Evolutionary conservation across 768 basidiomycete genomes (phyloP), one percentile per base, ranked within the genome.

Genomic region (Lepiota venenata): DNA sequence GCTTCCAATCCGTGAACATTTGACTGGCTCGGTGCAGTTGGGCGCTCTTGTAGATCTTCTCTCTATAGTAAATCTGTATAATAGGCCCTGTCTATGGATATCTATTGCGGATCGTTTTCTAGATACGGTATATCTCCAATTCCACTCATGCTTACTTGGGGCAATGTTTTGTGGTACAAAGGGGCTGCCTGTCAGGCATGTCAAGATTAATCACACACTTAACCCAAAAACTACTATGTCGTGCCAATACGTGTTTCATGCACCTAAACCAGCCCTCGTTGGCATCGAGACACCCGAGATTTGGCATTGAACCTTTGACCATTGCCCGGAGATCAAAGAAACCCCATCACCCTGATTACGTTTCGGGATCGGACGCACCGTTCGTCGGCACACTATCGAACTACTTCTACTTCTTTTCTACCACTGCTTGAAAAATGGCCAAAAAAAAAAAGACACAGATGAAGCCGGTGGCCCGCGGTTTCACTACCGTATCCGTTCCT

Each of bases 401-500:
- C 20, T 35, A 20, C 32, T 9, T 25, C 27, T 35, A 55, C 37
- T 20, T 36, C 29, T 11, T 14, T 8, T 41, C 29, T 45, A 10
- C 12, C 27, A 49, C 53, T 52, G 44, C 43, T 32, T 32, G 32
- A 32, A 32, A 56, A 52, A 90, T 90, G 88, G 75, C 84, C 56
- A 93, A 91, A 76, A 91, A 90, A 75, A 93, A 86, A 78, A 93
- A 90, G 72, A 82, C 84, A 5, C 85, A 90, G 66, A 66, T 88
- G 61, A 91, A 88, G 69, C 82, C 87, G 18, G 74, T 88, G 39
- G 79, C 69, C 39, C 83, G 92, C 52, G 89, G 88, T 14, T 91
- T 93, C 63, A 84, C 87, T 41, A 91, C 91, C 4, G 88, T 85
- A 16, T 93, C 91, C 10, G 77, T 91, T 22, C 88, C 89, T 27